These are phyloP conservation scores for Moesziomyces sp. DNA, from an alignment of 1,284 basidiomycete genomes.

Conservation along the genomic window DNA sequence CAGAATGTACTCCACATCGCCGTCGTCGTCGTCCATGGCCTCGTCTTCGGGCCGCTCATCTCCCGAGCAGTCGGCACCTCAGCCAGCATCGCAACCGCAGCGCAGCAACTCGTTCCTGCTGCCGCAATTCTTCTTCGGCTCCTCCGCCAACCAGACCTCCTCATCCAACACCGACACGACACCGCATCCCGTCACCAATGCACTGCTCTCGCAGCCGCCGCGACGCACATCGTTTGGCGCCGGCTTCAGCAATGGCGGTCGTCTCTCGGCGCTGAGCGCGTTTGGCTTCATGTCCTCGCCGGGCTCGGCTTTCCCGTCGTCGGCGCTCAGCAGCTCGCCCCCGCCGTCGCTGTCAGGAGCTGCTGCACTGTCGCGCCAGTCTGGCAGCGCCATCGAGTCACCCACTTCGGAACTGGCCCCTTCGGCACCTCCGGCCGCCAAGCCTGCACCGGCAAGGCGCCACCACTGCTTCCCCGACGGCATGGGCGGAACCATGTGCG, in stretches of 20 bases:
- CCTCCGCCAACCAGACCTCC: slow-evolving; percentile 5
- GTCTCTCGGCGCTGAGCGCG: slow-evolving; percentile 41
- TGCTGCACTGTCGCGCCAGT: slow-evolving; percentile 11
- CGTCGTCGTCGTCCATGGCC: slow-evolving; percentile 34
- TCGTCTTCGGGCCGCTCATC: slow-evolving; percentile 39
- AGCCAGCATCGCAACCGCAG: slow-evolving; percentile 13
- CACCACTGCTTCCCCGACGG: slow-evolving; percentile 50
- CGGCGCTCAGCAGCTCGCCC: slow-evolving; percentile 28
- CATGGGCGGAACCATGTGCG: slow-evolving; percentile 45
- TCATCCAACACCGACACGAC: slow-evolving; percentile 2
- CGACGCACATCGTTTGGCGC: slow-evolving; percentile 46
- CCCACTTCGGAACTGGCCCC: slow-evolving; percentile 17
- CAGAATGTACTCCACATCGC: slow-evolving; percentile 41
- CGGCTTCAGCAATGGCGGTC: slow-evolving; percentile 23
- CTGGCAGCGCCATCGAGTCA: slow-evolving; percentile 18
- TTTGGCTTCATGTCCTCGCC: slow-evolving; percentile 38
- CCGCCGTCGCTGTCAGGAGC: slow-evolving; percentile 14
- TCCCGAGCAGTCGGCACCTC: slow-evolving; percentile 27
- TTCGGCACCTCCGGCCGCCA: slow-evolving; percentile 3
- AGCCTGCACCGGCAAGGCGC: slow-evolving; percentile 16
- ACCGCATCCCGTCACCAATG: slow-evolving; percentile 17
- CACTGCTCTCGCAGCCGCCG: slow-evolving; percentile 26
- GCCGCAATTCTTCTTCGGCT: slow-evolving; percentile 34
- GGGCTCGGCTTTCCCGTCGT: not conserved
- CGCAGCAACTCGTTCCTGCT: slow-evolving; percentile 42